Base-by-base conservation (phyloP, 2,329 filamentous ascomycete species). In the Ceratocystis ficicola region DNA sequence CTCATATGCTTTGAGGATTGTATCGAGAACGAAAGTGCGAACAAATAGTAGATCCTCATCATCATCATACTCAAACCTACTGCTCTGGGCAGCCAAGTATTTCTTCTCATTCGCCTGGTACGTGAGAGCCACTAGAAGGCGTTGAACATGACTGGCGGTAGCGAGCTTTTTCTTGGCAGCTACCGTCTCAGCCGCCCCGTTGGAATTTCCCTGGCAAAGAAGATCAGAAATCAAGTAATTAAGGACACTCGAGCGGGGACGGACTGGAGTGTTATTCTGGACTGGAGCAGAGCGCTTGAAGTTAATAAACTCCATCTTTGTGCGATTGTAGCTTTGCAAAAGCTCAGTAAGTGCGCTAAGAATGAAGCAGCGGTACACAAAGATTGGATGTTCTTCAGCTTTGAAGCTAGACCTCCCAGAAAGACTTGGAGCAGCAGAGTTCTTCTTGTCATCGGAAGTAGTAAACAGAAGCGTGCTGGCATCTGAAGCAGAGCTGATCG, bases 291-390 rank as follows among this genome's bases (percentile, higher is more conserved):
- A 96, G 68, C 93, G 87, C 70, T 95, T 97, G 77, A 96, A 99
- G 75, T 96, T 97, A 78, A 99, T 96, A 73, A 99, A 97, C 73
- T 99, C 95, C 55, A 99, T 85, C 80, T 99, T 99, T 7, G 91
- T 90, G 65, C 91, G 86, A 70, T 91, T 96, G 77, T 97, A 99
- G 72, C 88, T 95, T 66, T 89, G 86, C 15, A 99, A 80, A 15
- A 99, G 83, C 75, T 99, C 94, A 0, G 90, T 87, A 48, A 99
- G 79, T 72, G 92, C 96, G 73, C 94, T 91, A 41, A 99, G 82
- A 63, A 99, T 78, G 78, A 97, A 96, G 77, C 93, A 96, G 61
- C 94, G 86, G 73, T 97, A 99, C 64, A 97, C 87, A 76, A 95
- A 99, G 68, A 96, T 96, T 0, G 92, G 90, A 74, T 99, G 91